A percentile compares a stretch with the other conserved stretches of the same genome.
Evolutionary conservation across 495 filamentous ascomycete species (phyloP).

Genomic region (Aspergillus kassunensis): DNA sequence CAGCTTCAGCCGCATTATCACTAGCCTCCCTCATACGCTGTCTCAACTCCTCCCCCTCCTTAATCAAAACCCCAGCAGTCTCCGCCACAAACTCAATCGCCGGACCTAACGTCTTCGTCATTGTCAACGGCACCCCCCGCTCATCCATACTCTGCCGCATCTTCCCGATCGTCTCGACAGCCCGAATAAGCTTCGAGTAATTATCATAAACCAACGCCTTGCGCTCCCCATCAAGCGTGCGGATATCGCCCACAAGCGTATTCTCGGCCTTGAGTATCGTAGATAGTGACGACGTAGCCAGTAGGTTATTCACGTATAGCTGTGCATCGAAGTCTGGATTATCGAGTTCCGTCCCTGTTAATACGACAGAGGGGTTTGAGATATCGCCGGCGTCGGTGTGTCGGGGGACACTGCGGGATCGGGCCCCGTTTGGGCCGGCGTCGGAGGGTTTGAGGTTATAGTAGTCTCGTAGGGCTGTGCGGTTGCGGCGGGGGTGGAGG

Average conservation of each 20-base stretch:
- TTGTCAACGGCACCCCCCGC: conserved; percentile 42
- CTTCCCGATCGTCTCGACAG: conserved; percentile 89
- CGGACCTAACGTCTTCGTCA: conserved; percentile 63
- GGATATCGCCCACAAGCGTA: conserved; percentile 62
- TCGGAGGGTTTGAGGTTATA: conserved; percentile 73
- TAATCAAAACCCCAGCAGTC: conserved; percentile 64
- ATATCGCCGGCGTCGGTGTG: conserved; percentile 37
- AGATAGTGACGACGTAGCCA: conserved; percentile 55
- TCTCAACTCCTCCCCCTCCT: conserved; percentile 41
- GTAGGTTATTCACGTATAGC: conserved; percentile 41
- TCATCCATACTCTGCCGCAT: conserved; percentile 50
- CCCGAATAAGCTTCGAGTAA: conserved; percentile 90
- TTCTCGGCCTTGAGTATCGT: conserved; percentile 60
- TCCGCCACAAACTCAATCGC: conserved; percentile 79
- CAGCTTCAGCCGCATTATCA: conserved; percentile 26
- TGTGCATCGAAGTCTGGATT: conserved; percentile 44
- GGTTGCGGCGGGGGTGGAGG: conserved; percentile 56
- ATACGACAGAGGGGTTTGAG: conserved; percentile 28
- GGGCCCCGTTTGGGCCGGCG: conserved; percentile 21
- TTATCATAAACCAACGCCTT: conserved; percentile 98
- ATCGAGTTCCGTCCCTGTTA: conserved; percentile 45
- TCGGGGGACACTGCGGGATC: conserved; percentile 38
- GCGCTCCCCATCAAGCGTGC: conserved; percentile 86
- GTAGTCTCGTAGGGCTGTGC: conserved; percentile 87
- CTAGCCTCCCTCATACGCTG: conserved; percentile 34